Evolutionary conservation across 2,329 filamentous ascomycete genomes (phyloP), one percentile per base, ranked within the genome.

Genomic region (Botrytis tulipae): DNA sequence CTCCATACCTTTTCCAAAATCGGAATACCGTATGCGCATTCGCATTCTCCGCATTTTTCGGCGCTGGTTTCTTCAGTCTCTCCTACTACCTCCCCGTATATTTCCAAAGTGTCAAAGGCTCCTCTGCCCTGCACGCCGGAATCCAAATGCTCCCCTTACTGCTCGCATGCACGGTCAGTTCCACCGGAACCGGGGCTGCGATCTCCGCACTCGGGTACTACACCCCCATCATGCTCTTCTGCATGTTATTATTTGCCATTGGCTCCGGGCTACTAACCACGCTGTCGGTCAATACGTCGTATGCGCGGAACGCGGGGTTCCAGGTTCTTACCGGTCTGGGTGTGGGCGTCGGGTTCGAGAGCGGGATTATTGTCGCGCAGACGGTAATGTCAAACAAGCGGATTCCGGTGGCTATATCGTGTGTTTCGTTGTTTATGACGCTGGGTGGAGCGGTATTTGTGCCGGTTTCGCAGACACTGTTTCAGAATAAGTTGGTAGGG

Each of bases 401-500:
- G 74, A 82, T 88, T n/a, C 85, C 87, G 0, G 82, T 87, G 2
- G 87, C 82, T 40, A 87, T 85, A 6, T 86, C 86, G 8, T 85
- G 83, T 71, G 83, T 88, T 4, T 84, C 86, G 57, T 91, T 93
- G 82, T 89, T 88, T 82, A 89, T 92, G 78, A 85, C 86, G 2
- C 84, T 93, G 7, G 90, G 90, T 57, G 90, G 90, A 4, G 89
- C 91, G 3, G 82, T 93, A 35, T 88, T 89, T 76, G 87, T 93
- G 66, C 86, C 88, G 9, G 87, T 92, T 14, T 87, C 88, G 0
- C 89, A 93, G 80, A 88, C 90, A 32, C 69, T 92, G 63, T 92
- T 93, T 83, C 87, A 89, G 75, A 92, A 92, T 78, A 88, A 86
- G 0, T 83, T 93, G 32, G 82, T 89, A 63, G 80, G 84, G 9